Conservation (phyloP, 2,329 filamentous ascomycete genomes). For the Diplodia scrobiculata region DNA sequence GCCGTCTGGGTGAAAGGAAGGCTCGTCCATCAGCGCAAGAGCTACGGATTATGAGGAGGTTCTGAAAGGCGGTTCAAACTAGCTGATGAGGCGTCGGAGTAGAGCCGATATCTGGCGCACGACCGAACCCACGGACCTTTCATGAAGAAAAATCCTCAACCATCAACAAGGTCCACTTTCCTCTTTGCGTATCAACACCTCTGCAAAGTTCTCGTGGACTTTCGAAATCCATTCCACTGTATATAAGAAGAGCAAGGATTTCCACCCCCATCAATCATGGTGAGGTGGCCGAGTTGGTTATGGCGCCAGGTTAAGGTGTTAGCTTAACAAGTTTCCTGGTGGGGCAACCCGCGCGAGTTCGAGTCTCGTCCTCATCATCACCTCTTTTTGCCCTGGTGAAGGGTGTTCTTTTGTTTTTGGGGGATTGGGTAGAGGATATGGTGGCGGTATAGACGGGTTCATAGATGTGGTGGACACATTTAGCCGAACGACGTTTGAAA, state of each 20-base stretch:
- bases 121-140: constrained; percentile 16
- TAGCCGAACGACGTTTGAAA: background rate
- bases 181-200: background rate
- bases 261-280: background rate
- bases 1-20: constrained; percentile 87
- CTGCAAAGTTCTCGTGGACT: background rate
- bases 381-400: constrained; percentile 1
- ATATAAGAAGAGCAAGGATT: background rate
- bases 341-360: constrained; percentile 28
- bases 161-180: background rate
- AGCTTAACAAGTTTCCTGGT: constrained; percentile 24
- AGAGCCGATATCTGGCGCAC: constrained; percentile 1
- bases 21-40: constrained; percentile 27
- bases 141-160: background rate
- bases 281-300: constrained; percentile 29
- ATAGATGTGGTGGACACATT: background rate
- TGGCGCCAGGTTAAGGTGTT: constrained; percentile 29
- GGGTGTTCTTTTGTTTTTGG: background rate
- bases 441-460: background rate
- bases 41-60: background rate
- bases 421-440: background rate
- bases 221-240: background rate
- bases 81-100: background rate
- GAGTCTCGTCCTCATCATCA: constrained; percentile 27
- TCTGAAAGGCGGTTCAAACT: background rate